Evolutionary conservation across 2,329 filamentous ascomycete species (phyloP).

Genomic region (Dothistroma septosporum): DNA sequence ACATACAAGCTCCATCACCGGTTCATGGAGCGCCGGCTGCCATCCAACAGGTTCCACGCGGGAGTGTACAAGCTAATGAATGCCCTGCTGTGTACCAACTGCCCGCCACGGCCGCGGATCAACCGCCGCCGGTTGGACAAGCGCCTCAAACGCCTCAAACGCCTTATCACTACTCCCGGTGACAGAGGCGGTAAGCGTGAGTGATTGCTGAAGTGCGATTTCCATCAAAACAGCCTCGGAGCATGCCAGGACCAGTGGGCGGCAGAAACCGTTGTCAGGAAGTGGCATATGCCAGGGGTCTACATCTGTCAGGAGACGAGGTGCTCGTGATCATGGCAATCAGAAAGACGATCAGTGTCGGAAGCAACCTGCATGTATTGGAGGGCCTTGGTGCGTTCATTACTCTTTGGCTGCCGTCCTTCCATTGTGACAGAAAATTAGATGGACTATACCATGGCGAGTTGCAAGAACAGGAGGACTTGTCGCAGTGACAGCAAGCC

Average conservation of each 20-base stretch:
- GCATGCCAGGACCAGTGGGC: not conserved
- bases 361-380: not conserved
- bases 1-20: slow-evolving; percentile 18
- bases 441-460: not conserved
- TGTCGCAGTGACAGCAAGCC: no score
- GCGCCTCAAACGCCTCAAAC: not conserved
- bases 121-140: not conserved
- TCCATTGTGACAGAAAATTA: not conserved
- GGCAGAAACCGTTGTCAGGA: not conserved
- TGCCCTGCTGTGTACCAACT: not conserved
- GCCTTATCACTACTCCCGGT: slow-evolving; percentile 26
- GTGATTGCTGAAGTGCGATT: not conserved
- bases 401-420: not conserved
- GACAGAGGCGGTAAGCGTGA: slow-evolving; percentile 3
- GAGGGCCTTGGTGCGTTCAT: not conserved
- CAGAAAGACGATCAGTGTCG: not conserved
- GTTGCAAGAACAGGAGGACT: no score
- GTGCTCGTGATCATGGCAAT: not conserved
- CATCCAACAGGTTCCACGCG: slow-evolving; percentile 29
- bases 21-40: slow-evolving; percentile 35
- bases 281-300: not conserved
- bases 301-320: not conserved
- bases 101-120: not conserved
- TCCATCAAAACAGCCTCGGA: not conserved
- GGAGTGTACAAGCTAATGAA: not conserved